Evolutionary conservation across 257 asterid genomes (phyloP), one percentile per base, ranked within the genome.

Genomic region (Asclepias syriaca): DNA sequence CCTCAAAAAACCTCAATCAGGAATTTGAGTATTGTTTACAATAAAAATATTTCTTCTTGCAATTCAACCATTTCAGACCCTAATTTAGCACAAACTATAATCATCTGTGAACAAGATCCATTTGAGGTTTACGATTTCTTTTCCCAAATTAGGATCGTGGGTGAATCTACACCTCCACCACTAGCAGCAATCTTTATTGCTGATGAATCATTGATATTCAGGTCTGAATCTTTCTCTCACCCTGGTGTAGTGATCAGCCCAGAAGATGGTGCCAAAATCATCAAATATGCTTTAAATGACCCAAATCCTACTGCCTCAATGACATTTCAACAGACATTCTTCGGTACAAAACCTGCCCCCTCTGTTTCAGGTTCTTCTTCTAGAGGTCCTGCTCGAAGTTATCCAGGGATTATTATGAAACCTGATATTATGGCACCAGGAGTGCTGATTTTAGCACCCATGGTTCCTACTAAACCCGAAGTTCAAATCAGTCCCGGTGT

Each of bases 21-120:
- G 65, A 68, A 81, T 48, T 27, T 73, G 37, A 85, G 87, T 49
- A 78, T 88, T 21, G 16, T 72, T 5, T 86, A 83, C 78, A 72
- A 83, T 13, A 58, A 72, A 48, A 83, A 80, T 0, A 65, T 84
- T 65, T 82, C 89, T 0, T 34, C 79, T 8, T 88, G 94, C 59
- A 69, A 73, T 56, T 81, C 90, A 3, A 74, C 79, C 2, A 77
- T 77, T 16, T 15, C 74, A 18, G 87, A 0, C 86, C 89, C 65
- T 2, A 87, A 85, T 37, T 8, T 14, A 13, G 0, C 0, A 15
- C 12, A 1, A n/a, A 65, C 49, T 11, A 59, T 59, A 9, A 9
- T 72, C 40, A 72, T 72, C 16, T 72, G 75, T 29, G 65, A 45
- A 57, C 49, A 75, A 29, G 10, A 45, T 34, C 14, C 7, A 11